Evolutionary conservation across 2,329 filamentous ascomycete genomes (phyloP), one percentile per base, ranked within the genome.

Genomic region (Colletotrichum sp.): DNA sequence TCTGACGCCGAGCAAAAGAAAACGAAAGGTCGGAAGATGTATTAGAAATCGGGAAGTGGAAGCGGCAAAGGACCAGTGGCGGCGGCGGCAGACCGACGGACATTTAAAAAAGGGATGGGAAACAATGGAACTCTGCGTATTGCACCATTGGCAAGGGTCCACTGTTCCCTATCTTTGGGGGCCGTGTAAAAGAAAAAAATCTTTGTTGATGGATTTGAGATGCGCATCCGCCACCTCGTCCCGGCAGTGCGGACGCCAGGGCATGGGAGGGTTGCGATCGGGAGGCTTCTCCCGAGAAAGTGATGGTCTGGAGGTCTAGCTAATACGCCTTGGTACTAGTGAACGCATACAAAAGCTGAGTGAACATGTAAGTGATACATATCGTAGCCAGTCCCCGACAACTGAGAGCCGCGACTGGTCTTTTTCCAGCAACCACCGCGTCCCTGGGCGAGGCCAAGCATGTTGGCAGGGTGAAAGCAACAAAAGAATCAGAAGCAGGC

Each of bases 61-160:
- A n/a, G 63, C 64, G 57, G 63, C 64, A 39, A 49, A 39, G 16
- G 32, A 18, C 15, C 28, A 8, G 30, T 57, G 10, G 18, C 44
- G 18, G 44, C 44, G 18, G n/a, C 44, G n/a, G 44, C 44, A 52
- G 44, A 21, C 44, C n/a, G 44, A 21, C 52, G 69, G 69, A 24
- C 30, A 72, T 72, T 52, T 13, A 62, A 67, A 67, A 67, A 30
- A n/a, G 24, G 52, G 21, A 52, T 21, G 39, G 44, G 12, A 70
- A 57, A 57, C 30, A 18, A 64, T 60, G 32, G 63, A 52, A 28
- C 24, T 44, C 34, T 21, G 34, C 28, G 26, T 62, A 68, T 76
- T 69, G 34, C 70, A 76, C 70, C 73, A 76, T 66, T 63, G 21
- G 21, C 39, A 34, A 18, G 63, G 64, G 21, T 39, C 73, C 73